These are phyloP conservation scores for Leucaena leucocephala DNA, from an alignment of 306 rosid species.

Conservation along the genomic window DNA sequence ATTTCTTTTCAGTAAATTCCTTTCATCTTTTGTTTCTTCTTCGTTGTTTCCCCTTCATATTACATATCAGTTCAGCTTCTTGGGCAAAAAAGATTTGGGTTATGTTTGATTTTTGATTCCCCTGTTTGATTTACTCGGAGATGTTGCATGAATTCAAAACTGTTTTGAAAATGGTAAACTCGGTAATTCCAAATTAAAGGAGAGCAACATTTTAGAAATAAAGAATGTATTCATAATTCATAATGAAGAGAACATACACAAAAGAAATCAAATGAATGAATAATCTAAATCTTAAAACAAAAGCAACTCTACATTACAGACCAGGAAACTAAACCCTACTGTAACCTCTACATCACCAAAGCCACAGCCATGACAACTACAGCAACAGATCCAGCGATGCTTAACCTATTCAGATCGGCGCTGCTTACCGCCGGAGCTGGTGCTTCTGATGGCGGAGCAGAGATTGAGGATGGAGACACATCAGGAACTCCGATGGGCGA, in stretches of 20 bases:
- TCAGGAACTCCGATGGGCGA: constrained; percentile 24
- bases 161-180: background rate
- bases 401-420: constrained; percentile 40
- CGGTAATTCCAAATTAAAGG: background rate
- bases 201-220: background rate
- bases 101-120: no score
- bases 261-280: constrained; percentile 34
- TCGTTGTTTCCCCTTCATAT: no score
- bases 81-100: no score
- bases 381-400: constrained; percentile 26
- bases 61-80: no score
- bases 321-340: background rate
- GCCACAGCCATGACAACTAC: background rate
- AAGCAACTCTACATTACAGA: background rate
- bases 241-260: background rate
- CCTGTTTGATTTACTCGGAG: no score
- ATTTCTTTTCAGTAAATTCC: no score
- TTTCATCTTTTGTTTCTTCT: no score
- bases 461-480: constrained; percentile 37
- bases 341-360: constrained; percentile 24
- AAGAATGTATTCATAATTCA: background rate
- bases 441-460: constrained; percentile 35
- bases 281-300: background rate
- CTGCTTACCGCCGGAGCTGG: constrained; percentile 34
- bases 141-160: background rate